These are phyloP conservation scores for Aspergillus tamarii DNA, from an alignment of 2,329 filamentous ascomycete genomes.

Conservation along the genomic window DNA sequence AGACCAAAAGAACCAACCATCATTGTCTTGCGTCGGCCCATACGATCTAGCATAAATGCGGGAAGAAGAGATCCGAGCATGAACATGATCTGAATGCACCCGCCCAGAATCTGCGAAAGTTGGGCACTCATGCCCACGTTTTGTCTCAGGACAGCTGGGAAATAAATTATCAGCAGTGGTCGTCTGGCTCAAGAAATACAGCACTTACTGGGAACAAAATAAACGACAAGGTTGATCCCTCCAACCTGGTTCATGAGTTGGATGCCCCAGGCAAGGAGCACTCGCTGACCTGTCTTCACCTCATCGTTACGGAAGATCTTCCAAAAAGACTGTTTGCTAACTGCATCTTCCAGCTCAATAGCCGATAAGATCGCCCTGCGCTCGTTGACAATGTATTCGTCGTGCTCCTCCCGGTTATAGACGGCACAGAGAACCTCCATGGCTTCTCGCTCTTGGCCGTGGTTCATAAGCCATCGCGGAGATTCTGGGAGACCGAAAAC, in stretches of 20 bases:
- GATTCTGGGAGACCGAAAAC: neutral
- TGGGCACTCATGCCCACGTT: conserved; percentile 43
- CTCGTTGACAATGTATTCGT: neutral
- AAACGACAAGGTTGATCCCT: neutral
- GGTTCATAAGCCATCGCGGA: neutral
- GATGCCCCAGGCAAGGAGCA: conserved; percentile 52
- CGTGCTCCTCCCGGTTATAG: neutral
- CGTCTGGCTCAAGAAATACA: neutral
- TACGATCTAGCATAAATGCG: conserved; percentile 49
- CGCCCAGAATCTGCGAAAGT: conserved; percentile 28
- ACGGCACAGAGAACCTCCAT: neutral
- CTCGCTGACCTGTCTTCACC: conserved; percentile 47
- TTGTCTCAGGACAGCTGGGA: neutral
- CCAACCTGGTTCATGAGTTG: conserved; percentile 25
- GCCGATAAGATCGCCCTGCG: neutral
- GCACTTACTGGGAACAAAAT: neutral
- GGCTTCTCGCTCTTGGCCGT: neutral
- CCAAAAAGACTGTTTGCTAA: conserved; percentile 26
- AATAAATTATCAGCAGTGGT: neutral
- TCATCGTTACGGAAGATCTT: conserved; percentile 47
- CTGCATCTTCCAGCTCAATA: neutral
- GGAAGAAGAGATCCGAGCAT: conserved; percentile 45
- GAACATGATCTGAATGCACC: conserved; percentile 34
- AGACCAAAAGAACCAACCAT: conserved; percentile 36
- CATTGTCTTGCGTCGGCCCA: conserved; percentile 43